These are phyloP conservation scores for Kwoniella mangroviensis DNA, from an alignment of 768 basidiomycete genomes.

Conservation along the genomic window DNA sequence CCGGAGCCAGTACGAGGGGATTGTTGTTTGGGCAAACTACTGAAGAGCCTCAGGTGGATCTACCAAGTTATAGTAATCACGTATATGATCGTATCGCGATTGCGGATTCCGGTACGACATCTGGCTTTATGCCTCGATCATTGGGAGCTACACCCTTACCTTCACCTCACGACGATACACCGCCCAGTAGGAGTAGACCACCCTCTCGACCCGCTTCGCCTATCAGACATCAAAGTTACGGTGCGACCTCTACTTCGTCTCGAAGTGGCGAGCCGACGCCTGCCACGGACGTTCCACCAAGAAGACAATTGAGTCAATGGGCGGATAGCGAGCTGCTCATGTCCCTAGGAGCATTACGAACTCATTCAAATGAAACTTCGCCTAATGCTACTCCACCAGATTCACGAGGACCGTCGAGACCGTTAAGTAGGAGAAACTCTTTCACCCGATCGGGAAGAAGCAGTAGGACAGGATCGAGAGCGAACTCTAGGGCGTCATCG, in stretches of 20 bases:
- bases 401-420: constrained; percentile 47
- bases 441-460: constrained; percentile 44
- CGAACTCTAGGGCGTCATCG: constrained; percentile 63
- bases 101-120: constrained; percentile 50
- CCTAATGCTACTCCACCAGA: constrained; percentile 55
- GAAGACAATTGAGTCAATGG: constrained; percentile 64
- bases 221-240: constrained; percentile 22
- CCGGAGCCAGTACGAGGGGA: constrained; percentile 75
- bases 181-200: constrained; percentile 39
- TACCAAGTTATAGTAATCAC: constrained; percentile 88
- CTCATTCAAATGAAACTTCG: constrained; percentile 46
- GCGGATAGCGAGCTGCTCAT: constrained; percentile 82
- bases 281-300: constrained; percentile 46
- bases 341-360: constrained; percentile 62
- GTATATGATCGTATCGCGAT: constrained; percentile 79
- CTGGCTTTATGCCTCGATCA: constrained; percentile 35
- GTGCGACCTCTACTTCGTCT: constrained; percentile 11
- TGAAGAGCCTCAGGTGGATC: constrained; percentile 69
- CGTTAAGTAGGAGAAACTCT: constrained; percentile 55
- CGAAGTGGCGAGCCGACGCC: constrained; percentile 25
- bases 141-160: constrained; percentile 39
- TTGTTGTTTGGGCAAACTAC: constrained; percentile 65
- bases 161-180: constrained; percentile 42
- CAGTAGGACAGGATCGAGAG: constrained; percentile 57
- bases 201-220: constrained; percentile 45